Base-by-base conservation (phyloP, 805 yeast species). In the Saccharomycopsis sp. region DNA sequence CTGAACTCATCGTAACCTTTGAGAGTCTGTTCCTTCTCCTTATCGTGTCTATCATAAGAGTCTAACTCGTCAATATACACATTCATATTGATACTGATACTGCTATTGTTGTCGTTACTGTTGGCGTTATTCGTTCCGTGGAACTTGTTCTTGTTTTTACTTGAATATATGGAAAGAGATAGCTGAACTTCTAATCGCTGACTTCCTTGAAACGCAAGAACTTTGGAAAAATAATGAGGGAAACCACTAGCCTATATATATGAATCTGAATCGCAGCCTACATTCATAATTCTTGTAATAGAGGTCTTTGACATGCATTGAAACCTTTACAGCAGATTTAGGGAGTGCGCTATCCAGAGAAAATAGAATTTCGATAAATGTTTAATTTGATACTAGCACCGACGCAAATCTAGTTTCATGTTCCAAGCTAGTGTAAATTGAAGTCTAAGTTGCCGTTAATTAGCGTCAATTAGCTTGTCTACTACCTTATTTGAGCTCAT, bases 1-100 rank as follows among this genome's bases (percentile, higher is more conserved):
- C 49, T 44, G 49, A 44, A 44, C 49, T 44, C 49, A 44, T 44
- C 49, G 12, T 17, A 44, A 44, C 49, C 49, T 44, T 44, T 44
- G 49, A 44, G 19, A 19, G 19, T 44, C 12, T 44, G 49, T 12
- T 44, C 49, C 22, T 44, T 44, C 22, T 44, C 49, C 22, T 17
- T 3, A 44, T 44, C 20, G 20, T 44, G 19, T 44, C 22, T 44
- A 44, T 29, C 38, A 29, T 29, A 29, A 7, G 38, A 29, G 12
- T 29, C 38, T 12, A 29, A 29, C 38, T 29, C 38, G 38, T 29
- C 38, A 5, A 29, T 29, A 12, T 29, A 29, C 38, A 29, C 5
- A 29, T 29, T 29, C 38, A 29, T 29, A 5, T 29, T 29, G 38
- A 29, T 7, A 5, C 12, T 5, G 38, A 5, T 29, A 29, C 12